phyloP scores from a whole-genome alignment of 306 rosid species.

The Gleditsia sinensis region DNA sequence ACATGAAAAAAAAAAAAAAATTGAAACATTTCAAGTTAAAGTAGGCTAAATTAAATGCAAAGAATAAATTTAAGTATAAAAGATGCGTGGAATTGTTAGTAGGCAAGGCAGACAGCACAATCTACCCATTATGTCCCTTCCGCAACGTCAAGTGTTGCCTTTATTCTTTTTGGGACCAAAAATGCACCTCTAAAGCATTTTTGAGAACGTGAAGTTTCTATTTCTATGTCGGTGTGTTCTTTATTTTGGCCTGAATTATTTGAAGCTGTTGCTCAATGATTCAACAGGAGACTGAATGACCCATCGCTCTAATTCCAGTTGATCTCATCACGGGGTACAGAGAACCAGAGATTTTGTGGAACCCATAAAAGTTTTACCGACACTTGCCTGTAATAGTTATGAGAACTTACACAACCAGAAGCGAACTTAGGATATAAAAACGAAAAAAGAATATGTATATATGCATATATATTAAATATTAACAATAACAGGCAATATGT shows the following conservation, averaged over 20 bases:
- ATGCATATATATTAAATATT: background rate
- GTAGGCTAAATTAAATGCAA: background rate
- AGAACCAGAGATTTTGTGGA: background rate
- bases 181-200: too few species aligned
- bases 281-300: background rate
- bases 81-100: background rate
- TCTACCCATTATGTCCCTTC: background rate
- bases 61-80: background rate
- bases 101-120: background rate
- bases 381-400: background rate
- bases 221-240: background rate
- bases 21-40: too few species aligned
- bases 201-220: too few species aligned
- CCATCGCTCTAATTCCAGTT: background rate
- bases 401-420: background rate
- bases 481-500: background rate
- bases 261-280: background rate
- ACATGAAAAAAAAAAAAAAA: too few species aligned
- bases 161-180: too few species aligned
- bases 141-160: too few species aligned
- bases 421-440: background rate
- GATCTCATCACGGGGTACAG: background rate
- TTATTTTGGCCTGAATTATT: background rate
- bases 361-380: too few species aligned
- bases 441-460: background rate